A percentile compares a stretch with the other conserved stretches of the same genome.
phyloP scores from a whole-genome alignment of 192 early-diverging fungal species.

The Coemansia sp. region DNA sequence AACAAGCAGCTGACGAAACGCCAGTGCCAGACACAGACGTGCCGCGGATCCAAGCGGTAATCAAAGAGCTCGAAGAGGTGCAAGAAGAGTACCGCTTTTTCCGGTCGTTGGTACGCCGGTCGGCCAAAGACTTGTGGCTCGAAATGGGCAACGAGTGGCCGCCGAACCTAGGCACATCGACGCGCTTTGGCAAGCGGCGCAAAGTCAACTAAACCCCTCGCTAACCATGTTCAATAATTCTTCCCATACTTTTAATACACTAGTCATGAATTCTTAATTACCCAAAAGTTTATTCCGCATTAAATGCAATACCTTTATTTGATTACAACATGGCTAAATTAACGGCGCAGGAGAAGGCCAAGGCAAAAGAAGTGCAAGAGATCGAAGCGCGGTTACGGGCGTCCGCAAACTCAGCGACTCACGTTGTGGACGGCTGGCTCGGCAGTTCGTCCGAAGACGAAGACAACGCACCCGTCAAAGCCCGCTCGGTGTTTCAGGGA shows the following conservation, averaged over 20 bases:
- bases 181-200: constrained; percentile 46
- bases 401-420: constrained; percentile 41
- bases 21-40: neutral
- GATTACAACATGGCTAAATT: constrained; percentile 21
- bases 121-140: constrained; percentile 47
- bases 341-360: constrained; percentile 26
- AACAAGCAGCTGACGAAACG: neutral
- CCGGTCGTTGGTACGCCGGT: constrained; percentile 21
- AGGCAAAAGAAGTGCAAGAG: constrained; percentile 39
- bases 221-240: neutral
- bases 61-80: constrained; percentile 35
- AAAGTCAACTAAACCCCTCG: constrained; percentile 13
- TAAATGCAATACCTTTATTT: neutral
- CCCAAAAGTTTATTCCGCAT: neutral
- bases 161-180: constrained; percentile 26
- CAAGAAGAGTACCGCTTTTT: constrained; percentile 42
- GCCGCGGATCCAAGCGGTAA: constrained; percentile 10
- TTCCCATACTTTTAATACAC: neutral
- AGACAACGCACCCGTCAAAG: constrained; percentile 16
- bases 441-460: constrained; percentile 6
- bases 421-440: constrained; percentile 40
- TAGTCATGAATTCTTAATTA: too few relatives aligned
- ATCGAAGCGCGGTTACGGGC: constrained; percentile 48
- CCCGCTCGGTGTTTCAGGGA: constrained; percentile 42
- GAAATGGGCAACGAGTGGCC: constrained; percentile 53